Evolutionary conservation across 495 filamentous ascomycete genomes (phyloP).

Genomic region (Bryoglossum gracile): DNA sequence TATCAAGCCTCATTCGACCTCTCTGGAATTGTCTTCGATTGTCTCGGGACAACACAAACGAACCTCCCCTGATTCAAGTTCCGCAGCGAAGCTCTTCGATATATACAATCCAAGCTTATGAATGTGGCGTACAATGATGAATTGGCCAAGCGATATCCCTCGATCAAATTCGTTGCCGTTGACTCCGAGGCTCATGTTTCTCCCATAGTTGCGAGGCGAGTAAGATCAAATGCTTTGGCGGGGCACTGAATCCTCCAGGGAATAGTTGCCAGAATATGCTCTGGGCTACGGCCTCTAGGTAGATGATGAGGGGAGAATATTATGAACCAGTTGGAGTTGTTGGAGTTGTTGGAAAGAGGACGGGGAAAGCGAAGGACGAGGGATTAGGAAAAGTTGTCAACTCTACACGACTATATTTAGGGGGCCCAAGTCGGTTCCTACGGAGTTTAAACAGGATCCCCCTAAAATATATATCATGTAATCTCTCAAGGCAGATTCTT

Average conservation of each 20-base stretch:
- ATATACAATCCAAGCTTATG: conserved; percentile 59
- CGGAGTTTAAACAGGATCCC: neutral
- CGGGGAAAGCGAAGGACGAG: conserved; percentile 35
- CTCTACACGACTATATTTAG: neutral
- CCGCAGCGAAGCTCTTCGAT: conserved; percentile 42
- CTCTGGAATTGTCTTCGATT: conserved; percentile 31
- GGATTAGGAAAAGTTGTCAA: neutral
- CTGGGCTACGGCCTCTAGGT: conserved; percentile 42
- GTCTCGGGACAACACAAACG: conserved; percentile 32
- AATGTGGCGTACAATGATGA: conserved; percentile 57
- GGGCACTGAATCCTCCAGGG: too few relatives aligned
- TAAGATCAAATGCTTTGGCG: too few relatives aligned
- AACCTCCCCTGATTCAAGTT: conserved; percentile 4
- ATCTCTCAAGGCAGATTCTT: neutral
- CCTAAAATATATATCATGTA: neutral
- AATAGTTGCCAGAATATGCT: conserved; percentile 52
- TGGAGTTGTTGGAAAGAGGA: conserved; percentile 30
- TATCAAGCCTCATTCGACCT: conserved; percentile 42
- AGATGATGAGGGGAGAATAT: conserved; percentile 34
- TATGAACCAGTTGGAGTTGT: conserved; percentile 43
- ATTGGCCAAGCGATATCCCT: conserved; percentile 50
- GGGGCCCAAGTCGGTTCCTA: neutral
- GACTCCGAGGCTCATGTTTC: too few relatives aligned
- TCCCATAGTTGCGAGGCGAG: too few relatives aligned
- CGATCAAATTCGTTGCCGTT: conserved; percentile 38